Conservation (phyloP, 1,284 basidiomycete genomes). For the Naganishia sp. region DNA sequence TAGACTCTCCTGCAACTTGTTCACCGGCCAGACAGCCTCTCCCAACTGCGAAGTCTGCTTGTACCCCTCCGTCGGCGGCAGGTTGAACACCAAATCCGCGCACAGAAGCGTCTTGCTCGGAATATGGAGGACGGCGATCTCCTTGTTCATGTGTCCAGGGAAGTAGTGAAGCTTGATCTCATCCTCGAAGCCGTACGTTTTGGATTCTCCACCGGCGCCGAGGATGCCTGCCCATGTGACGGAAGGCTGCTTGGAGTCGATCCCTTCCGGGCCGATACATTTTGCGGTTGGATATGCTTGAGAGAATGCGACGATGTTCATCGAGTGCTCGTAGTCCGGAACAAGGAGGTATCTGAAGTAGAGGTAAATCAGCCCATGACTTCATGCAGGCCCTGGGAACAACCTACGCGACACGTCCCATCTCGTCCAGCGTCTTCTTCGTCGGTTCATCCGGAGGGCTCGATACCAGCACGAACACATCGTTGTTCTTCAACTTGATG, state of each 20-base stretch:
- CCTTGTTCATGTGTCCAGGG: constrained; percentile 77
- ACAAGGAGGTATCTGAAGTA: constrained; percentile 53
- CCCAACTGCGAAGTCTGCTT: constrained; percentile 60
- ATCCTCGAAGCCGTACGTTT: constrained; percentile 75
- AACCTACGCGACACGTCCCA: constrained; percentile 74
- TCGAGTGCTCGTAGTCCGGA: constrained; percentile 56
- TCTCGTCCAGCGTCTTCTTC: constrained; percentile 66
- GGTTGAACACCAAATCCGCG: constrained; percentile 87
- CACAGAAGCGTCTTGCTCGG: constrained; percentile 76
- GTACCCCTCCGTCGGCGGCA: constrained; percentile 80
- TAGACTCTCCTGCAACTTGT: constrained; percentile 49
- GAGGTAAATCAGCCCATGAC: constrained; percentile 7
- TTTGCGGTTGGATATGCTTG: constrained; percentile 75
- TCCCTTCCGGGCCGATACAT: constrained; percentile 54
- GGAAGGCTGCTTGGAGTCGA: constrained; percentile 53
- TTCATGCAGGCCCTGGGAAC: not conserved
- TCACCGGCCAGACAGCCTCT: constrained; percentile 56
- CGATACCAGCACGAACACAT: constrained; percentile 82
- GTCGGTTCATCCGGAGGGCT: constrained; percentile 75
- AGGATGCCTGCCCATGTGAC: constrained; percentile 55
- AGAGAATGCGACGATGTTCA: constrained; percentile 53
- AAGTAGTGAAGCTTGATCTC: constrained; percentile 69
- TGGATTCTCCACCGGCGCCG: constrained; percentile 47
- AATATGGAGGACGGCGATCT: constrained; percentile 83
- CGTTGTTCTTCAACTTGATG: constrained; percentile 68